Conservation (phyloP, 345 rosid species). For the Bruguiera sexangula region DNA sequence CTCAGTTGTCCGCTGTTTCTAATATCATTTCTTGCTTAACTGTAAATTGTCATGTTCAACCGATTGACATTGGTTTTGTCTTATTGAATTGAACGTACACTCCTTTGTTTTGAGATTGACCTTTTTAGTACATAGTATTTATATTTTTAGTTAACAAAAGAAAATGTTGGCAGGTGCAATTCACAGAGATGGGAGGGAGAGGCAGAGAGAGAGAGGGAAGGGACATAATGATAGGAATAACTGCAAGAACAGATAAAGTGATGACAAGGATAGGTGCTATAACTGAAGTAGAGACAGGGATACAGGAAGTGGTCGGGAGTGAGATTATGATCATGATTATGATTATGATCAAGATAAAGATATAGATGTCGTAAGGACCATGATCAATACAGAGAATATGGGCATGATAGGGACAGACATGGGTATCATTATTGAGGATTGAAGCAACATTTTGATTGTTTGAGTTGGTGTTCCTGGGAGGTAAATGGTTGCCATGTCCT, state of each 20-base stretch:
- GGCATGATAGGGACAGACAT: slow-evolving; percentile 30
- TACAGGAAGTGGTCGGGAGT: slow-evolving; percentile 44
- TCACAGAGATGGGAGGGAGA: slow-evolving; percentile 70
- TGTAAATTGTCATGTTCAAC: not conserved
- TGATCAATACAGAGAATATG: slow-evolving; percentile 36
- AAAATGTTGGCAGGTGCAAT: slow-evolving; percentile 39
- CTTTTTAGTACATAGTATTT: not conserved
- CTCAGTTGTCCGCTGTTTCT: not conserved
- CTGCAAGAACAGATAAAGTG: slow-evolving; percentile 49
- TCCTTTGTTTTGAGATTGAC: not conserved
- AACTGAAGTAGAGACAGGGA: slow-evolving; percentile 70
- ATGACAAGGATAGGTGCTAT: slow-evolving; percentile 63
- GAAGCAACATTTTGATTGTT: not conserved
- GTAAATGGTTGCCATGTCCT: not conserved
- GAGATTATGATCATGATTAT: slow-evolving; percentile 48
- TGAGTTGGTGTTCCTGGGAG: not conserved
- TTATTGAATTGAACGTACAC: not conserved
- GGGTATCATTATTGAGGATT: slow-evolving; percentile 14
- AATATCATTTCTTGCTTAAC: not conserved
- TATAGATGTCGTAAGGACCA: slow-evolving; percentile 33
- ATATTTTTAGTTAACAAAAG: not conserved
- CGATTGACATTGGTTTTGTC: not conserved
- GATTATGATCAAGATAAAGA: slow-evolving; percentile 27
- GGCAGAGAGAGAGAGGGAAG: slow-evolving; percentile 72
- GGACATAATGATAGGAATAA: slow-evolving; percentile 54